phyloP scores from a whole-genome alignment of 2,329 filamentous ascomycete species.

The Parascedosporium putredinis region DNA sequence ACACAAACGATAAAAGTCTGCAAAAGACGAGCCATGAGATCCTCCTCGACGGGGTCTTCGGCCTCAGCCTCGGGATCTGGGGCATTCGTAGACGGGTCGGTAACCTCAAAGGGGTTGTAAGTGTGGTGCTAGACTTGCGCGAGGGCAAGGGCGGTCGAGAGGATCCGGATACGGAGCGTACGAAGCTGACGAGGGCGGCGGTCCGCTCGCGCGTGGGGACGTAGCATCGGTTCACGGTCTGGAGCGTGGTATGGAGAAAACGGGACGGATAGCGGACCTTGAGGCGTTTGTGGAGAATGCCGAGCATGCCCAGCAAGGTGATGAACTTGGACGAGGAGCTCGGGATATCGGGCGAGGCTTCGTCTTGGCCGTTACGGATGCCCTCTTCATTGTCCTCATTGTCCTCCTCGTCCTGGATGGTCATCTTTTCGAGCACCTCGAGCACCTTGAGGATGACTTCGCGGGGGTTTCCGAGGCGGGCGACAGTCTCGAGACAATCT shows the following conservation, averaged over 20 bases:
- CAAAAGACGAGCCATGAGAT: slow-evolving; percentile 53
- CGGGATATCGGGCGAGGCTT: slow-evolving; percentile 9
- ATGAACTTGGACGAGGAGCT: slow-evolving; percentile 45
- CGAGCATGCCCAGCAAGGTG: slow-evolving; percentile 58
- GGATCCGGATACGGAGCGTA: slow-evolving; percentile 57
- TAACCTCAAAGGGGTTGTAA: slow-evolving; percentile 43
- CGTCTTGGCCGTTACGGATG: no score
- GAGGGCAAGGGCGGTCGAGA: slow-evolving; percentile 53
- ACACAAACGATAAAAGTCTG: slow-evolving; percentile 72
- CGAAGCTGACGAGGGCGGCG: slow-evolving; percentile 57
- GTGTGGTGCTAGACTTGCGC: slow-evolving; percentile 46
- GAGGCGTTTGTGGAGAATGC: slow-evolving; percentile 62
- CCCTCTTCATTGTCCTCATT: no score
- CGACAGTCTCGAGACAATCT: slow-evolving; percentile 61
- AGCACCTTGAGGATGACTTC: slow-evolving; percentile 75
- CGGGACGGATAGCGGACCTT: slow-evolving; percentile 69
- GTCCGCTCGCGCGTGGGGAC: slow-evolving; percentile 56
- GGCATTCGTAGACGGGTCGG: slow-evolving; percentile 41
- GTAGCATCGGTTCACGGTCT: slow-evolving; percentile 60
- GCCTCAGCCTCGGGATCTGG: slow-evolving; percentile 50
- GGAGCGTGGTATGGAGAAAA: slow-evolving; percentile 67
- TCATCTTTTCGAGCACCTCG: slow-evolving; percentile 51
- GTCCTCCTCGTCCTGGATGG: slow-evolving; percentile 29
- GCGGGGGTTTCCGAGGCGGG: slow-evolving; percentile 66
- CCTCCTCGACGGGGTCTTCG: slow-evolving; percentile 44